Base-by-base conservation (phyloP, 805 yeast species). In the Yarrowia hollandica region DNA sequence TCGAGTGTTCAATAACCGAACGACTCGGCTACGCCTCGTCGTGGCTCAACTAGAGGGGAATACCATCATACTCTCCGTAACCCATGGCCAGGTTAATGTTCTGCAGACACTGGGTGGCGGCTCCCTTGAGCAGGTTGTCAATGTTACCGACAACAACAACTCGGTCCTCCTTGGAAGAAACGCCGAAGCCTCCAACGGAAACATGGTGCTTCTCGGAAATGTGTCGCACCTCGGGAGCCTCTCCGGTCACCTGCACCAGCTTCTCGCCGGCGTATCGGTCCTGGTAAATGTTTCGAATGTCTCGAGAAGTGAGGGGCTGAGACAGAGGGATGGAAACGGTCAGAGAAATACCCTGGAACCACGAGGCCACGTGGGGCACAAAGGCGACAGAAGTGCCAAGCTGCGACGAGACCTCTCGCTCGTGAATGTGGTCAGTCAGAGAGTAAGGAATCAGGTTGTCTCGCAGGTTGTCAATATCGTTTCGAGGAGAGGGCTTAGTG, bases 281-380 rank as follows among this genome's bases (percentile, higher is more conserved):
- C 74, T 88, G 92, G 77, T 87, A 94, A 62, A 92, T 74, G 71
- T 85, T 82, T 74, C 96, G 82, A 64, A 90, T 80, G 60, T 90
- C 96, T 71, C 96, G 83, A 10, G 94, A 79, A 8, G 92, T 82
- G 64, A 91, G 75, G 37, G 79, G 76, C 57, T 82, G 78, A 8
- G 55, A 39, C 68, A 94, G 81, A 56, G 99, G 99, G 61, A 94
- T 87, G 38, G 90, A 84, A 59, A 94, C 85, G 18, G 99, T 92
- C 68, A 88, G 88, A 1, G 96, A 80, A 65, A 94, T 94, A 66
- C 99, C 99, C 75, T 95, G 98, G 83, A 94, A 94, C 99, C 99
- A 94, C 72, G 87, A 95, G 2, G 97, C 99, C 62, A 94, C 99
- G 69, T 94, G 99, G 18, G 99, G 99, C 64, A 88, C 83, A 72